Base-by-base conservation (phyloP, 1,139 yeast genomes). In the Lodderomyces orthopsilosis region DNA sequence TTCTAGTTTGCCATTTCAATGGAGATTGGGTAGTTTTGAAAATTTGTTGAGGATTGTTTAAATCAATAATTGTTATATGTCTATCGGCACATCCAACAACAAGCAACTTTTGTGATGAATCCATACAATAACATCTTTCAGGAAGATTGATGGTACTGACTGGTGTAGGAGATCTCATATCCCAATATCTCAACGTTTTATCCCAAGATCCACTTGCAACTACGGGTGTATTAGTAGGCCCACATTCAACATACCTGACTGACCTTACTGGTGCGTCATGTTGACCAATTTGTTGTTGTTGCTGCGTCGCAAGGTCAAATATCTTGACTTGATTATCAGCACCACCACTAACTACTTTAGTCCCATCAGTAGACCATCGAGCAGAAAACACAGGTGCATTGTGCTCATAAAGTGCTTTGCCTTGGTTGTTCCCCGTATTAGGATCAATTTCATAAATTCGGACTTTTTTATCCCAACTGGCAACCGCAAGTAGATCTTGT, bases 131-230 rank as follows among this genome's bases (percentile, higher is more conserved):
- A 2, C 89, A 96, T 47, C 97, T 73, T 52, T 93, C 98, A 0
- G 98, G 96, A 61, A 93, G 71, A 55, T 78, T 78, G 19, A 94
- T 68, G 3, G 95, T 86, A 18, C 91, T 79, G 23, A 91, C 78
- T 8, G 98, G 95, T 53, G 80, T 85, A 36, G 87, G 94, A 51
- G 84, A 83, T 59, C 98, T 81, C 67, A 86, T 74, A 63, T 93
- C 98, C 97, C 97, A 90, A 65, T 93, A 94, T 59, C 81, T 82
- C 51, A 94, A 68, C 0, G 98, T 90, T 65, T 90, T 90, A 64
- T 94, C 98, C 98, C 98, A 93, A 6, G 97, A 88, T 12, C 96
- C 96, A 37, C 93, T 81, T 1, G 91, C 98, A 22, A 93, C 81
- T 48, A 88, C 88, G 37, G 85, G 96, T 0, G 89, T 78, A 56